Percentiles rank a stretch among this genome's conserved stretches.
These are phyloP conservation scores for Persicaria maculosa DNA, from an alignment of 148 eudicot species.

Conservation along the genomic window DNA sequence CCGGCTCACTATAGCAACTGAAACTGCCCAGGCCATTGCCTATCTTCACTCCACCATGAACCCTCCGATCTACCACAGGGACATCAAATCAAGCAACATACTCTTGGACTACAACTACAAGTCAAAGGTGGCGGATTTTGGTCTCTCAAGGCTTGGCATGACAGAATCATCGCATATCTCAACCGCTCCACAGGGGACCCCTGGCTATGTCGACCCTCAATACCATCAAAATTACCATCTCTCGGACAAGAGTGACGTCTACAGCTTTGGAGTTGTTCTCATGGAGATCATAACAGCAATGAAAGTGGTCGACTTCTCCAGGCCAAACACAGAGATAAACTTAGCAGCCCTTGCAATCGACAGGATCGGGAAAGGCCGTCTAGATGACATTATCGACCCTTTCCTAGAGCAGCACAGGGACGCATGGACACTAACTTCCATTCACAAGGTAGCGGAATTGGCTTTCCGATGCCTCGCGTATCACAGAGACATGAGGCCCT, in stretches of 20 bases:
- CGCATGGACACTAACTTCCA: conserved; percentile 75
- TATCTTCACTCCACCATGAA: conserved; percentile 63
- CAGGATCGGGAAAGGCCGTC: conserved; percentile 65
- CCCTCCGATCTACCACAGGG: conserved; percentile 81
- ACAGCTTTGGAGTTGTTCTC: conserved; percentile 80
- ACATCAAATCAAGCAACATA: conserved; percentile 76
- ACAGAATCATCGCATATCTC: conserved; percentile 63
- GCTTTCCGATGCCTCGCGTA: conserved; percentile 78
- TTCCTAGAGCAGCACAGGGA: conserved; percentile 60
- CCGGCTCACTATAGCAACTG: conserved; percentile 65
- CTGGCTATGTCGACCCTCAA: conserved; percentile 81
- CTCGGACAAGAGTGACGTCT: conserved; percentile 80
- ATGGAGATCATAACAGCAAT: conserved; percentile 72
- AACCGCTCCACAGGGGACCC: conserved; percentile 86
- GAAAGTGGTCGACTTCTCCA: conserved; percentile 69
- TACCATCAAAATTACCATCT: conserved; percentile 79
- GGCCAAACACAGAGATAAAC: conserved; percentile 58
- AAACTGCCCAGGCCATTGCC: conserved; percentile 69
- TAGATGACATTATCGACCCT: conserved; percentile 68
- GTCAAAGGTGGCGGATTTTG: conserved; percentile 83
- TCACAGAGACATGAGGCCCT: conserved; percentile 76
- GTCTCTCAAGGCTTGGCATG: conserved; percentile 72
- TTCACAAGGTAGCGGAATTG: conserved; percentile 74
- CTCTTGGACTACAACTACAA: conserved; percentile 48
- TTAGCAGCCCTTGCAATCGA: conserved; percentile 78